phyloP scores from a whole-genome alignment of 257 asterid species.

The Solanum pennellii region DNA sequence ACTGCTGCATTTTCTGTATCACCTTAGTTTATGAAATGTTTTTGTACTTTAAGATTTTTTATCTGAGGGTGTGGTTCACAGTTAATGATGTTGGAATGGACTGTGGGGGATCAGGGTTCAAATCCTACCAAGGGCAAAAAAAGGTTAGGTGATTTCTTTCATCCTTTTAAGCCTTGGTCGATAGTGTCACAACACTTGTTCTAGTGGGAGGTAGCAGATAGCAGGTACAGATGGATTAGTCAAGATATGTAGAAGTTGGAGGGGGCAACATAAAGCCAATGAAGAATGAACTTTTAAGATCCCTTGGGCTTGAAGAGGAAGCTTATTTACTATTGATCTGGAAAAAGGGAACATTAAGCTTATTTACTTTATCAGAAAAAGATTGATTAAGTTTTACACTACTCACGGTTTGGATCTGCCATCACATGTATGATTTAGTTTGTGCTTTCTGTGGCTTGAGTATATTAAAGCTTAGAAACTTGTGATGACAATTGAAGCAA shows the following conservation, averaged over 20 bases:
- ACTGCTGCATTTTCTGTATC: background rate
- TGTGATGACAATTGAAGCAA: background rate
- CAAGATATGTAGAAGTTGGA: background rate
- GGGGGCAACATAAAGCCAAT: background rate
- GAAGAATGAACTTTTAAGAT: background rate
- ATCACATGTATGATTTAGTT: background rate
- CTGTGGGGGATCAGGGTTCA: background rate
- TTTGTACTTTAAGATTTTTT: background rate
- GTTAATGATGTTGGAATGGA: background rate
- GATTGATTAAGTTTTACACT: background rate
- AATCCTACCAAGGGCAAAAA: background rate
- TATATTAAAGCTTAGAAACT: background rate
- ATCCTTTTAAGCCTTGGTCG: background rate
- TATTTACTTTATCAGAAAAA: background rate
- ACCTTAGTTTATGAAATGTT: background rate
- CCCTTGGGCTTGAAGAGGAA: background rate
- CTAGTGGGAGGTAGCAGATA: background rate
- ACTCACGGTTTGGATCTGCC: background rate
- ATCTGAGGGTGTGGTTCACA: background rate
- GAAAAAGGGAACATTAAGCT: background rate
- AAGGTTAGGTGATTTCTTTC: background rate
- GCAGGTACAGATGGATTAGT: background rate
- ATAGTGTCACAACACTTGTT: background rate
- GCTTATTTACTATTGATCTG: background rate
- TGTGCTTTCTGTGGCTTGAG: background rate